phyloP scores from a whole-genome alignment of 1,139 yeast species.

The Hemisphaericaspora xylanilytica region DNA sequence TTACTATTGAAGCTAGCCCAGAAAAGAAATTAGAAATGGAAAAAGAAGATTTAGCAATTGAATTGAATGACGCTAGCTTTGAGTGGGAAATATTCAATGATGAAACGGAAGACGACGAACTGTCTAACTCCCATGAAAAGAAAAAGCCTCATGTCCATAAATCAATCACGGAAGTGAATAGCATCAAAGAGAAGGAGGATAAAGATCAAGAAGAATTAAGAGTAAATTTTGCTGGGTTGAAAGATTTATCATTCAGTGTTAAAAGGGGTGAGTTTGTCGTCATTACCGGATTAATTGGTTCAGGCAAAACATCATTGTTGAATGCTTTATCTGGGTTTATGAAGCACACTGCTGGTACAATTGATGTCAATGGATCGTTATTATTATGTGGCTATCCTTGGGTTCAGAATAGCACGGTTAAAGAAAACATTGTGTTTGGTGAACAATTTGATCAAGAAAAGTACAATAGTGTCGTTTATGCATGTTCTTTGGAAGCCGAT shows the following conservation, averaged over 20 bases:
- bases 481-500: slow-evolving; percentile 39
- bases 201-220: slow-evolving; percentile 8
- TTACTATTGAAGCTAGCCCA: slow-evolving; percentile 20
- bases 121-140: slow-evolving; percentile 6
- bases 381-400: slow-evolving; percentile 52
- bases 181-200: slow-evolving; percentile 1
- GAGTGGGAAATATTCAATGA: slow-evolving; percentile 59
- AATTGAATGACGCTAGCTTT: slow-evolving; percentile 53
- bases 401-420: slow-evolving; percentile 46
- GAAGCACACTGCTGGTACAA: slow-evolving; percentile 41
- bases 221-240: slow-evolving; percentile 15
- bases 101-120: slow-evolving; percentile 15
- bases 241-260: slow-evolving; percentile 19
- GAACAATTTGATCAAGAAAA: slow-evolving; percentile 21
- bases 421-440: slow-evolving; percentile 40
- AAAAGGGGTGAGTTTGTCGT: slow-evolving; percentile 59
- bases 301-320: slow-evolving; percentile 68
- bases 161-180: slow-evolving; percentile 4
- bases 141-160: slow-evolving; percentile 4
- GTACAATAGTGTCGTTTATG: slow-evolving; percentile 30
- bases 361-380: slow-evolving; percentile 38
- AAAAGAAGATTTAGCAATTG: slow-evolving; percentile 37
- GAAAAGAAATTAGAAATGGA: slow-evolving; percentile 25
- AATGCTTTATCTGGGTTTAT: slow-evolving; percentile 55
- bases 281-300: slow-evolving; percentile 70